phyloP scores from a whole-genome alignment of 2,329 filamentous ascomycete genomes.

The Paecilomyces sp. region DNA sequence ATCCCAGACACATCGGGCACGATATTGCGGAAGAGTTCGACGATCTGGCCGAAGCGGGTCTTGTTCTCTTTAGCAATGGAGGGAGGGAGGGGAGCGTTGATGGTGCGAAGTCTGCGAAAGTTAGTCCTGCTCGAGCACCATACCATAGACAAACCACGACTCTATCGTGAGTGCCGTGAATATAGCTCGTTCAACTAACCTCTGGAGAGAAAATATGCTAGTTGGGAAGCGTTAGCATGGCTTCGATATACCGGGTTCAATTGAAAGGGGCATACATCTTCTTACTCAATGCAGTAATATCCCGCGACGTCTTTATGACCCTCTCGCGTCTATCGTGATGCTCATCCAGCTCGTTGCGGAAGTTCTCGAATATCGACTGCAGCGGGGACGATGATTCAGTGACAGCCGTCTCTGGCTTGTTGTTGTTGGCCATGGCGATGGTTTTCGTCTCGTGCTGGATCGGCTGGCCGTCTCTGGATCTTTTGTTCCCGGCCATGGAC shows the following conservation, averaged over 20 bases:
- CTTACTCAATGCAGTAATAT: constrained; percentile 91
- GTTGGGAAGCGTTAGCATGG: constrained; percentile 8
- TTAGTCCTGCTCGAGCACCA: neutral
- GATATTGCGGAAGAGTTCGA: constrained; percentile 59
- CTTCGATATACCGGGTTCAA: neutral
- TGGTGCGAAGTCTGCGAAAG: constrained; percentile 28
- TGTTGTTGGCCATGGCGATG: neutral
- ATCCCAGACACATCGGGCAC: constrained; percentile 67
- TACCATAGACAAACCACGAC: constrained; percentile 10
- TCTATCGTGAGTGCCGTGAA: neutral
- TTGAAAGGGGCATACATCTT: constrained; percentile 64
- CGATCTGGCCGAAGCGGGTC: constrained; percentile 63
- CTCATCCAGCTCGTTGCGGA: constrained; percentile 82
- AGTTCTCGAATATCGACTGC: constrained; percentile 69
- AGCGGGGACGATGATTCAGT: neutral
- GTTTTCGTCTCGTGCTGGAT: neutral
- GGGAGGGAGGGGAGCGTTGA: constrained; percentile 49
- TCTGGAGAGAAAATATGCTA: constrained; percentile 78
- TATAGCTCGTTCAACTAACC: constrained; percentile 43
- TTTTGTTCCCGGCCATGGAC: neutral
- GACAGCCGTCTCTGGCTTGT: neutral
- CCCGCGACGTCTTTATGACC: constrained; percentile 82
- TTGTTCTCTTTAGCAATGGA: constrained; percentile 65
- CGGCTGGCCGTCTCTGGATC: neutral
- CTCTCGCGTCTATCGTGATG: constrained; percentile 89